Base-by-base conservation (phyloP, 2,329 filamentous ascomycete genomes). In the Hirsutella minnesotensis region DNA sequence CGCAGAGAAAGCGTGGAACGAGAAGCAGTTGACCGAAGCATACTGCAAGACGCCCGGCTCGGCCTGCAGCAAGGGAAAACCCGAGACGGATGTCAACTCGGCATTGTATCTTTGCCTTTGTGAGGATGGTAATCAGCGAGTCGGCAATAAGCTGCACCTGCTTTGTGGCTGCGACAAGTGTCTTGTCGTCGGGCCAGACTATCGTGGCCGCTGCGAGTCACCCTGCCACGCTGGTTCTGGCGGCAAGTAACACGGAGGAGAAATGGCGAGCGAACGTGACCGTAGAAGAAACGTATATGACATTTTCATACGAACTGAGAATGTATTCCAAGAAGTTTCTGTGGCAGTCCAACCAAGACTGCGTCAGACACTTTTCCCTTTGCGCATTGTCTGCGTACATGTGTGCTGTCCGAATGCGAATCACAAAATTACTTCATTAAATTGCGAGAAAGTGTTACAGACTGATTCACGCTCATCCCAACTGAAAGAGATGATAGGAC, bases 101-200 rank as follows among this genome's bases (percentile, higher is more conserved):
- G 59, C 62, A 16, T 48, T 66, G 1, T 66, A 57, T 46, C 61
- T 66, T 41, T 66, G 64, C 38, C 57, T 66, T 36, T 66, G 64
- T 39, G 53, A 58, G 1, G 49, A 54, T 24, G 44, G 49, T 2
- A 53, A 59, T 7, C 57, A 63, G 43, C 48, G 59, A 13, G 43
- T 58, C 12, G 63, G 63, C 9, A 54, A 55, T 21, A 43, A 55
- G 43, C 47, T 66, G 33, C 57, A 66, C 24, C 53, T 66, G n/a
- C 42, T 66, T 9, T 64, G 62, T 44, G 58, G 61, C 2, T 66
- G 64, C 43, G 62, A 65, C 41, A 57, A 54, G 42, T 66, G 64
- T 44, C 53, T 66, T 31, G 62, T 64, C 31, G 52, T 63, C 40
- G 57, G 55, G 10, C 64, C 64, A 0, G 64, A 66, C 41, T 66